Evolutionary conservation across 352 stramenopile species (phyloP).

Genomic region (Globisporangium nagaii): DNA sequence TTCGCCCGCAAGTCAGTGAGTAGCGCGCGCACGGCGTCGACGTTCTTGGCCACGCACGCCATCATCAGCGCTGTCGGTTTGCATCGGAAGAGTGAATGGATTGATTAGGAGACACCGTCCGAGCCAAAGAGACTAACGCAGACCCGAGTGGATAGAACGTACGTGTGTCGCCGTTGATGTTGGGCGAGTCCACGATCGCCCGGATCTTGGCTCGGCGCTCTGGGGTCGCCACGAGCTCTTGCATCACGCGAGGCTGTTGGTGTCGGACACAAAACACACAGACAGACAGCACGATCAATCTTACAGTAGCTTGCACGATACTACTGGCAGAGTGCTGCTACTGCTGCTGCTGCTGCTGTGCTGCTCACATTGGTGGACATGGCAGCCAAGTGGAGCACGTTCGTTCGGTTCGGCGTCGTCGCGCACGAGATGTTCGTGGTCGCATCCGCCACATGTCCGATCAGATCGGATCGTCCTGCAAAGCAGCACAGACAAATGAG

Average conservation of each 20-base stretch:
- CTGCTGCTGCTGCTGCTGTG: too few relatives aligned
- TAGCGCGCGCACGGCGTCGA: slow-evolving; percentile 37
- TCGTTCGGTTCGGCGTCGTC: slow-evolving; percentile 65
- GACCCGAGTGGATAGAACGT: too few relatives aligned
- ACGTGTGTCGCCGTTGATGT: slow-evolving; percentile 79
- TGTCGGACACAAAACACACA: neutral
- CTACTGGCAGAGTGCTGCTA: too few relatives aligned
- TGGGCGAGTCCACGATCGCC: slow-evolving; percentile 43
- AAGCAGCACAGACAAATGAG: neutral
- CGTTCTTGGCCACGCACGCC: slow-evolving; percentile 77
- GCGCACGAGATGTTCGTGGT: slow-evolving; percentile 52
- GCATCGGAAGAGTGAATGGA: neutral
- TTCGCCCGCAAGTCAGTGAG: slow-evolving; percentile 36
- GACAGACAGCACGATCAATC: neutral
- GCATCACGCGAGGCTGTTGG: slow-evolving; percentile 48
- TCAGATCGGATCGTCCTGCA: slow-evolving; percentile 57
- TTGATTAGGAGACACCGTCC: too few relatives aligned
- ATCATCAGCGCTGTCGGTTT: slow-evolving; percentile 72
- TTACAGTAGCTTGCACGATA: too few relatives aligned
- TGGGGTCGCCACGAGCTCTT: slow-evolving; percentile 38
- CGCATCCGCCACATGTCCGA: slow-evolving; percentile 43
- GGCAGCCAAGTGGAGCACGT: slow-evolving; percentile 68
- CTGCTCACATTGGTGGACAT: slow-evolving; percentile 65
- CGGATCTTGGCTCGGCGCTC: slow-evolving; percentile 46
- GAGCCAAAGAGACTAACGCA: too few relatives aligned